Conservation (phyloP, 1,284 basidiomycete species). For the Phlebopus sp. region DNA sequence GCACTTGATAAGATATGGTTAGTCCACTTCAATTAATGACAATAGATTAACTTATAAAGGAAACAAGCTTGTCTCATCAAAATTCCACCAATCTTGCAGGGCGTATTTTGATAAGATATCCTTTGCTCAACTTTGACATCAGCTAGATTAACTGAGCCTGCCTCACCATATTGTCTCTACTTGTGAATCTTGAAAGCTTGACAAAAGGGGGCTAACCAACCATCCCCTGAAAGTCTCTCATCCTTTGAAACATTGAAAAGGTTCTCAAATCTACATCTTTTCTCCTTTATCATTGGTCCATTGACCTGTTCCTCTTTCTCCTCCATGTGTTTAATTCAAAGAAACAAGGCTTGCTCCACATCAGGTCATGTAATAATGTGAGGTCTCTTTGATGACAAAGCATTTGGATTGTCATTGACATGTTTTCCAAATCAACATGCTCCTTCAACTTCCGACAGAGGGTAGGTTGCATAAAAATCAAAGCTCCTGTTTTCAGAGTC, state of each 20-base stretch:
- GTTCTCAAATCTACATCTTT: neutral
- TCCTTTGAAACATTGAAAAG: constrained; percentile 3
- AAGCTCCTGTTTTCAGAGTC: constrained; percentile 11
- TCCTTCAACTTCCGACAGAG: constrained; percentile 16
- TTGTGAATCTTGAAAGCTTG: constrained; percentile 24
- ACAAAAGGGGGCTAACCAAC: constrained; percentile 31
- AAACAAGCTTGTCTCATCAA: constrained; percentile 36
- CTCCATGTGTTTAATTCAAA: constrained; percentile 10
- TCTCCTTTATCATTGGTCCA: constrained; percentile 12
- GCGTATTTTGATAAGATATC: constrained; percentile 20
- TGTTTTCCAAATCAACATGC: constrained; percentile 8
- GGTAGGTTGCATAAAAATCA: constrained; percentile 22
- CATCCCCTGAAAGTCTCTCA: constrained; percentile 23
- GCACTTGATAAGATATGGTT: neutral
- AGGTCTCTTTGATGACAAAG: constrained; percentile 1
- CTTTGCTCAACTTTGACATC: neutral
- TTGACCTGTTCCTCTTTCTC: constrained; percentile 4
- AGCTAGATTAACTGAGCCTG: constrained; percentile 31
- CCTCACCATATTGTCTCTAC: constrained; percentile 36
- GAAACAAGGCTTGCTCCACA: constrained; percentile 7
- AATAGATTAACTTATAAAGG: constrained; percentile 15
- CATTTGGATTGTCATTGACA: neutral
- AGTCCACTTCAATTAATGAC: neutral
- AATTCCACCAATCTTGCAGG: constrained; percentile 31
- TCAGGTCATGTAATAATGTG: constrained; percentile 1